Base-by-base conservation (phyloP, 2,329 filamentous ascomycete species). In the Aschersonia sp. region DNA sequence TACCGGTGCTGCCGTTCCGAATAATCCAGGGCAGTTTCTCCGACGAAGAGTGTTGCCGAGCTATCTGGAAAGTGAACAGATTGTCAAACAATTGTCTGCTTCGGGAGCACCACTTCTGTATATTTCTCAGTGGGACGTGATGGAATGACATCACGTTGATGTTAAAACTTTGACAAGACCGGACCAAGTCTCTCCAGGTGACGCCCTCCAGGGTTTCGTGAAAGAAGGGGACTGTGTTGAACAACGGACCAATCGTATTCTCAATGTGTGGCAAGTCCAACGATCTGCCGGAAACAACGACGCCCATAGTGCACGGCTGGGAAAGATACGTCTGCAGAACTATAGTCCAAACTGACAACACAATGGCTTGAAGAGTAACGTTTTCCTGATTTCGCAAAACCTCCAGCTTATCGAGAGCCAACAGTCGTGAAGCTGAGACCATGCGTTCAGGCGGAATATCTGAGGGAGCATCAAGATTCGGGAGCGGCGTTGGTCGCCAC, bases 221-320 rank as follows among this genome's bases (percentile, higher is more conserved):
- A 48, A 77, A 72, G 59, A 84, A 88, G 0, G 89, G 88, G 1
- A 96, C 68, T 0, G 89, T 95, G 59, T 96, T 96, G 72, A 96
- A 94, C 28, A 96, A 66, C 0, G 91, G 89, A 0, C 89, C 91
- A 42, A 92, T 75, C 1, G 85, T 77, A 29, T 71, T 59, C 44
- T 89, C 83, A 2, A 81, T 74, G 2, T 71, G 70, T 5, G 82
- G 73, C 9, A 88, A 65, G 43, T 85, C 77, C 4, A 94, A 75
- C 0, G 80, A 77, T 50, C 89, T 75, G 1, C 89, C 91, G 5
- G 89, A 92, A 0, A 86, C 74, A 9, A 96, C 74, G 28, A 94
- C 67, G 1, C 91, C 91, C 10, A 89, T 69, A 0, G 78, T 76
- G 1, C 75, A 64, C 5, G 70, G 62, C 12, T 64, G 58, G 3